phyloP scores from a whole-genome alignment of 2,329 filamentous ascomycete genomes.

The Aspergillus texensis region DNA sequence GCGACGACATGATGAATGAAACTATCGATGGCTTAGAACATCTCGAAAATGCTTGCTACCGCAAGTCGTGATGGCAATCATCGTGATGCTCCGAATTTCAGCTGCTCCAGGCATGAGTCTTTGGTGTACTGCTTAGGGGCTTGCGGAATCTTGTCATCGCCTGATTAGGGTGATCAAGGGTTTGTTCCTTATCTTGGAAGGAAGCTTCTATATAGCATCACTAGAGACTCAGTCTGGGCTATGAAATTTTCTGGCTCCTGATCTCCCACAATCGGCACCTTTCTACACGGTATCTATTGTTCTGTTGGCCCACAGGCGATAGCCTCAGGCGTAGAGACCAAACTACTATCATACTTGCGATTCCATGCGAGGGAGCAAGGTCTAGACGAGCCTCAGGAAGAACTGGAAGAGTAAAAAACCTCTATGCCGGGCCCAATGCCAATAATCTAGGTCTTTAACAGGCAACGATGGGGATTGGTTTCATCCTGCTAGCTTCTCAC shows the following conservation, averaged over 20 bases:
- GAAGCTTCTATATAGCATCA: neutral
- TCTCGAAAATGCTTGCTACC: constrained; percentile 65
- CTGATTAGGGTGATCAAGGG: neutral
- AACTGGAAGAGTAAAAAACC: neutral
- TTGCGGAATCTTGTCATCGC: neutral
- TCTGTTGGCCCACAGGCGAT: neutral
- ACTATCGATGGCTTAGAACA: constrained; percentile 67
- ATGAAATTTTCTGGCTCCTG: neutral
- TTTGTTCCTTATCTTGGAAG: too few relatives aligned
- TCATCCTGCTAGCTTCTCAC: neutral
- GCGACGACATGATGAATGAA: constrained; percentile 62
- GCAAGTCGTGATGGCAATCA: constrained; percentile 1
- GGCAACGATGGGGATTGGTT: neutral
- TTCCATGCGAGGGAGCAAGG: neutral
- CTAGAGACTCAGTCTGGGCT: neutral
- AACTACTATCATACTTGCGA: neutral
- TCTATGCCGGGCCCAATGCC: neutral
- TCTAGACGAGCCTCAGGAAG: neutral
- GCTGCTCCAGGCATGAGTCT: neutral
- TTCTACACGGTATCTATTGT: neutral
- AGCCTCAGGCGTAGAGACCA: neutral
- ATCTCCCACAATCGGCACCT: neutral
- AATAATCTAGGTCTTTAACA: neutral
- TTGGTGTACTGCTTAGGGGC: neutral
- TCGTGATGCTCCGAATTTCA: too few relatives aligned